Conservation (phyloP, 495 filamentous ascomycete genomes). For the Aspergillus mulundensis region DNA sequence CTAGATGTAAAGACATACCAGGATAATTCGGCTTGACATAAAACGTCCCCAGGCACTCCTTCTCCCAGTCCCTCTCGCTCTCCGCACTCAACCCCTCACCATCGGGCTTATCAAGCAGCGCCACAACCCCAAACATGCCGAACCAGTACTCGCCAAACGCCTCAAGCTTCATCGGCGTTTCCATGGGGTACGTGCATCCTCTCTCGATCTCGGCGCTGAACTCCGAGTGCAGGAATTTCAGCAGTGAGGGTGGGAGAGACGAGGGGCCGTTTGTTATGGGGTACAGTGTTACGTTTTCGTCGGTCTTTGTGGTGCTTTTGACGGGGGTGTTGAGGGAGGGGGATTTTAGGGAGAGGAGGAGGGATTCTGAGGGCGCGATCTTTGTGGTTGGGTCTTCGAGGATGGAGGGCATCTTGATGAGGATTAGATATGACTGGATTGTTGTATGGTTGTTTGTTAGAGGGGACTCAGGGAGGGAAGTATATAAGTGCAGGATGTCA, state of each 20-base stretch:
- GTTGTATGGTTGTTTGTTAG: not conserved
- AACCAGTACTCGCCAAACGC: conserved; percentile 90
- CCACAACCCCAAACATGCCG: conserved; percentile 62
- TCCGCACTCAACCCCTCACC: conserved; percentile 24
- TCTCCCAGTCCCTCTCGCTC: conserved; percentile 77
- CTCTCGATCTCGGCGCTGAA: conserved; percentile 86
- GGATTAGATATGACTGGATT: not conserved
- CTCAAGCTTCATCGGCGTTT: conserved; percentile 63
- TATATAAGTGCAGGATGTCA: conserved; percentile 1
- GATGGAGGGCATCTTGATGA: conserved; percentile 46
- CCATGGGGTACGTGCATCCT: conserved; percentile 93
- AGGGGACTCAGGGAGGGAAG: not conserved
- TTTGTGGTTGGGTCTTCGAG: conserved; percentile 71
- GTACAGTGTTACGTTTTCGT: conserved; percentile 76
- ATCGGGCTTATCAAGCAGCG: conserved; percentile 58
- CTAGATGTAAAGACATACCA: conserved; percentile 44
- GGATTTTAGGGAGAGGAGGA: conserved; percentile 47
- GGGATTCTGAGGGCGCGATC: conserved; percentile 50
- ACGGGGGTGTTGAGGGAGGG: conserved; percentile 61
- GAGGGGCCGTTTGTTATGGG: conserved; percentile 64
- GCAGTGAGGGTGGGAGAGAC: conserved; percentile 45
- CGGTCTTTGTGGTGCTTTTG: conserved; percentile 74
- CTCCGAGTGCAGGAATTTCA: conserved; percentile 73
- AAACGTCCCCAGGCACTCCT: conserved; percentile 85
- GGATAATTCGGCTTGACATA: conserved; percentile 99